phyloP scores from a whole-genome alignment of 2,329 filamentous ascomycete species.

The Colletotrichum cuscutae region DNA sequence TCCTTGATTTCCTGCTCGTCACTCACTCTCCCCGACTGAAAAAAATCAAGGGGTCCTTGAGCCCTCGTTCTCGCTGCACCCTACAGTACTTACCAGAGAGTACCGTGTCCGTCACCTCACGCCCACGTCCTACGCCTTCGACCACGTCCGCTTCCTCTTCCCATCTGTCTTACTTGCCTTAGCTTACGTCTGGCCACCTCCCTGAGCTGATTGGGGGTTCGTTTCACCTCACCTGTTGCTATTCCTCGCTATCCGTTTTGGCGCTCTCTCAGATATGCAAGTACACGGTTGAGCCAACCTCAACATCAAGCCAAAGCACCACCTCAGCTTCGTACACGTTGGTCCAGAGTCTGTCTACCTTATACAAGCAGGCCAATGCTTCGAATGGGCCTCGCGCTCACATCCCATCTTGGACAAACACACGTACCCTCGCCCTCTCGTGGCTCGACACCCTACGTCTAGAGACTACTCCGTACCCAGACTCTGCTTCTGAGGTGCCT shows the following conservation, averaged over 20 bases:
- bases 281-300: constrained; percentile 9
- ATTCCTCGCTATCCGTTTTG: not conserved
- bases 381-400: constrained; percentile 22
- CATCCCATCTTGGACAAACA: constrained; percentile 31
- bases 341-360: constrained; percentile 17
- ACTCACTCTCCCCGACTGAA: constrained; percentile 10
- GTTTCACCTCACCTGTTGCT: not conserved
- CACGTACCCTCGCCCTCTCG: constrained; percentile 21
- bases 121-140: not conserved
- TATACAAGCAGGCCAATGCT: constrained; percentile 16
- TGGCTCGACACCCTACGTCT: constrained; percentile 8
- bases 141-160: not conserved
- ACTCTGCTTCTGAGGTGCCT: constrained; percentile 10
- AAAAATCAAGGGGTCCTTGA: constrained; percentile 25
- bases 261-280: constrained; percentile 10
- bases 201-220: not conserved
- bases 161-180: constrained; percentile 4
- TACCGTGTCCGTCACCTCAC: constrained; percentile 5
- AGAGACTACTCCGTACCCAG: not conserved
- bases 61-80: constrained; percentile 7
- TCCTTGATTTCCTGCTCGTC: constrained; percentile 29
- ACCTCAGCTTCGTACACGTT: constrained; percentile 13
- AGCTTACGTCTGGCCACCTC: not conserved
- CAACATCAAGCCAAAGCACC: constrained; percentile 14
- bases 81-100: too few species aligned